Percentiles rank a stretch among this genome's conserved stretches.
phyloP scores from a whole-genome alignment of 1,284 basidiomycete genomes.

The Rugosomyces carneus region DNA sequence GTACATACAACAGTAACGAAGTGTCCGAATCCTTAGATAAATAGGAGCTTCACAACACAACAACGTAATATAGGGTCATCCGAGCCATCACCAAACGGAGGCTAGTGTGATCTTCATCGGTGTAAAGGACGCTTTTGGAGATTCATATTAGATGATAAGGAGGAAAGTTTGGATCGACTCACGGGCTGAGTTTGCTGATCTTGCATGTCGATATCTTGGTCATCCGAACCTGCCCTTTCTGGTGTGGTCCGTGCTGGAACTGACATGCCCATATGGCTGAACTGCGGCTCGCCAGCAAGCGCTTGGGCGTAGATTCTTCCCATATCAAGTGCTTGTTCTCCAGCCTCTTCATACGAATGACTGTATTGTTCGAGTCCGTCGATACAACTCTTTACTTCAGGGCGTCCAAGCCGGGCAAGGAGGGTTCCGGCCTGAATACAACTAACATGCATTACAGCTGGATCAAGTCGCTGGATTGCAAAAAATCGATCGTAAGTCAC shows the following conservation, averaged over 20 bases:
- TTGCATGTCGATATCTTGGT: constrained; percentile 22
- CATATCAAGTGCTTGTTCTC: constrained; percentile 70
- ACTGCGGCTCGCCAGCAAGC: constrained; percentile 41
- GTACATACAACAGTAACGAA: constrained; percentile 1
- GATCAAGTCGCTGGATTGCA: constrained; percentile 57
- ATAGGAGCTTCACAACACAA: background rate
- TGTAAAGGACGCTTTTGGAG: background rate
- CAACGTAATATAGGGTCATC: background rate
- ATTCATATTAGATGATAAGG: background rate
- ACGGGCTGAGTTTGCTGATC: constrained; percentile 17
- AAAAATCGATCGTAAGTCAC: constrained; percentile 1
- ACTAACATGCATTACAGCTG: constrained; percentile 80
- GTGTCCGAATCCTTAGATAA: background rate
- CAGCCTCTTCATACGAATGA: constrained; percentile 80
- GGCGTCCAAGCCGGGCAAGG: constrained; percentile 75
- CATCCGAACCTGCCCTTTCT: constrained; percentile 19
- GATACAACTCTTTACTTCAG: constrained; percentile 79
- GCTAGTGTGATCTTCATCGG: background rate
- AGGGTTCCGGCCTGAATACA: constrained; percentile 78
- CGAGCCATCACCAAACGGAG: background rate
- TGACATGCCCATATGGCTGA: constrained; percentile 49
- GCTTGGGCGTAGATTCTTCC: constrained; percentile 46
- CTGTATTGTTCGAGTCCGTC: constrained; percentile 84
- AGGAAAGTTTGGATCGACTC: constrained; percentile 2
- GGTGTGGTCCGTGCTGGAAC: constrained; percentile 26